These are phyloP conservation scores for Ambrosiella beaveri DNA, from an alignment of 2,329 filamentous ascomycete genomes.

Conservation along the genomic window DNA sequence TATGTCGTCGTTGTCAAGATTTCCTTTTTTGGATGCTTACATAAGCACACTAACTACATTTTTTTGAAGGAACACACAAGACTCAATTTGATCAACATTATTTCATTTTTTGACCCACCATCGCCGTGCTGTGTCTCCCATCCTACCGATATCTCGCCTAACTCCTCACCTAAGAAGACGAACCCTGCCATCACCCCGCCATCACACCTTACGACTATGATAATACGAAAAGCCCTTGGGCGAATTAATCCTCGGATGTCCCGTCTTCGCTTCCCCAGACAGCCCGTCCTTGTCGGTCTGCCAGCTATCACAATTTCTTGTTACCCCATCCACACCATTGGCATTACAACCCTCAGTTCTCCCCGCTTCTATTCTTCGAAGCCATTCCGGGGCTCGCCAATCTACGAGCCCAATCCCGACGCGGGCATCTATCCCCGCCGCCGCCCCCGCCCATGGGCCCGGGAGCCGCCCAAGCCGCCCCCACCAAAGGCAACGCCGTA, in stretches of 20 bases:
- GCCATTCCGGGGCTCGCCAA: neutral
- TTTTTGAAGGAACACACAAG: neutral
- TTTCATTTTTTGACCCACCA: neutral
- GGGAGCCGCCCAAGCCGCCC: neutral
- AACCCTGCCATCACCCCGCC: too few species aligned
- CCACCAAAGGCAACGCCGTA: constrained; percentile 20
- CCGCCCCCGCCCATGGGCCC: neutral
- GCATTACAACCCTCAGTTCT: neutral
- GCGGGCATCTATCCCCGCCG: neutral
- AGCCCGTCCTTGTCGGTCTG: constrained; percentile 16
- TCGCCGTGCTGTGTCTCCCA: too few species aligned
- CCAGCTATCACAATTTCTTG: constrained; percentile 7
- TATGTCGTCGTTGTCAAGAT: neutral
- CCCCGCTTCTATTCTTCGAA: neutral
- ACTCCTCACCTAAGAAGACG: too few species aligned
- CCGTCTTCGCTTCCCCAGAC: neutral
- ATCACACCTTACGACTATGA: too few species aligned
- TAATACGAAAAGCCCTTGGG: too few species aligned
- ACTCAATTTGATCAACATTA: neutral
- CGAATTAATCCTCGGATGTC: too few species aligned
- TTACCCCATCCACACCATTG: neutral
- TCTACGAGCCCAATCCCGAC: neutral
- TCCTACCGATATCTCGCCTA: too few species aligned
- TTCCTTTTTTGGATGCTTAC: constrained; percentile 5
- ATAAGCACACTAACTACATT: constrained; percentile 7